phyloP scores from a whole-genome alignment of 176 grass and related monocot species.

The Cocos nucifera region DNA sequence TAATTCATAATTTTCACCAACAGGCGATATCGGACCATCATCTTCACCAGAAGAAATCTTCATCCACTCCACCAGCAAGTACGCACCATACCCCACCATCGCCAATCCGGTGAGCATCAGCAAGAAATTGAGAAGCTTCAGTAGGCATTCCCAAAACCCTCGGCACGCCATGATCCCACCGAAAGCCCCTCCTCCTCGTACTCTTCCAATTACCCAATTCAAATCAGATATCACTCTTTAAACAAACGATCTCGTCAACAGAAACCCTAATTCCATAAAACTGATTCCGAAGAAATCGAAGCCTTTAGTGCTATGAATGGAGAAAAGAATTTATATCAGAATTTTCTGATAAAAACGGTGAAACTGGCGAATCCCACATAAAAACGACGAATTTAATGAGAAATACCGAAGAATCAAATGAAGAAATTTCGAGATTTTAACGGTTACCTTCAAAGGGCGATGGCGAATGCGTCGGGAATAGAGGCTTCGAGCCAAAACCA shows the following conservation, averaged over 20 bases:
- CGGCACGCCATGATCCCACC: constrained; percentile 55
- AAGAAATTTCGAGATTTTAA: no score
- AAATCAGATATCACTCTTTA: background rate
- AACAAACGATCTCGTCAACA: background rate
- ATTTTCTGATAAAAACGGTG: no score
- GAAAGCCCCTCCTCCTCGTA: background rate
- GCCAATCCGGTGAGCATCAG: constrained; percentile 70
- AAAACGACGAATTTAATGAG: no score
- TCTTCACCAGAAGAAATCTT: constrained; percentile 13
- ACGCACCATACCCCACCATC: constrained; percentile 78
- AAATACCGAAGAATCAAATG: no score
- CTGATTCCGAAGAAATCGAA: background rate
- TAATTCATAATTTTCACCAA: constrained; percentile 27
- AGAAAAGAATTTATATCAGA: no score
- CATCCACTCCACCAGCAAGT: constrained; percentile 74
- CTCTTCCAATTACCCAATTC: constrained; percentile 24
- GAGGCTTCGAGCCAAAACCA: background rate
- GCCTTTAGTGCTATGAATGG: background rate
- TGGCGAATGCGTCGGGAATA: no score
- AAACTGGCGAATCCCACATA: no score
- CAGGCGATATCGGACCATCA: constrained; percentile 9
- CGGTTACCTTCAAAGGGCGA: no score
- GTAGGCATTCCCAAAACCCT: constrained; percentile 74
- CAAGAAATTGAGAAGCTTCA: constrained; percentile 87
- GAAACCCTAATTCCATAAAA: background rate